Evolutionary conservation across 2,329 filamentous ascomycete species (phyloP), one percentile per base, ranked within the genome.

Genomic region (Bipolaris sorokiniana): DNA sequence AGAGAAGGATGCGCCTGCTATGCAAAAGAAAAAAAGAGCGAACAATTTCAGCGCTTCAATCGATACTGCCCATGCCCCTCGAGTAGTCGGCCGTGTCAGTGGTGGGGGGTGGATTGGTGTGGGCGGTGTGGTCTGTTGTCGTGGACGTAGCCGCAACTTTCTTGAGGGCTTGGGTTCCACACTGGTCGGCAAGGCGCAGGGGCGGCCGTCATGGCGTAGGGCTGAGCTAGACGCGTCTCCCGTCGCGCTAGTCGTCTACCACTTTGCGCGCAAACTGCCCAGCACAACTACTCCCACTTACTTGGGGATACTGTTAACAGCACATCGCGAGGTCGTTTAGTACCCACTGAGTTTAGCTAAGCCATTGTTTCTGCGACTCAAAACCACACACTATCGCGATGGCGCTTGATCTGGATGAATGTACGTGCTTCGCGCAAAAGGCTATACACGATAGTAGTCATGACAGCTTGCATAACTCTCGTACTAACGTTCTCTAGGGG

Each of bases 371-470:
- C 16, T 7, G 15, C 4, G 15, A 11, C 15, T 16, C 23, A 31
- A 34, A 22, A 16, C 18, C 13, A 44, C 5, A 26, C 9, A 20
- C 31, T 38, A 55, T 42, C 18, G 44, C 34, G 58, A 70, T 75
- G 64, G 63, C 68, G 54, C 59, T 75, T 9, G 69, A 74, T 41
- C 41, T 59, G 10, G 60, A 59, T 16, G 74, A 76, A 9, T 77
- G 75, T 75, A 63, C 50, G 73, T 58, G 37, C 18, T 31, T n/a
- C 18, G 42, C 42, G 42, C 42, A 45, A 33, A 28, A 16, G 7
- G 6, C 42, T 33, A 18, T 31, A 42, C 48, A 20, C 47, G 16
- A 48, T 20, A 28, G 34, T 18, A 22, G 38, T 37, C 48, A 16
- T 36, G 11, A 34, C 11, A 40, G 13, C 46, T 40, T 48, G 23